Evolutionary conservation across 305 asterid genomes (phyloP).

Genomic region (Salvia sclarea): DNA sequence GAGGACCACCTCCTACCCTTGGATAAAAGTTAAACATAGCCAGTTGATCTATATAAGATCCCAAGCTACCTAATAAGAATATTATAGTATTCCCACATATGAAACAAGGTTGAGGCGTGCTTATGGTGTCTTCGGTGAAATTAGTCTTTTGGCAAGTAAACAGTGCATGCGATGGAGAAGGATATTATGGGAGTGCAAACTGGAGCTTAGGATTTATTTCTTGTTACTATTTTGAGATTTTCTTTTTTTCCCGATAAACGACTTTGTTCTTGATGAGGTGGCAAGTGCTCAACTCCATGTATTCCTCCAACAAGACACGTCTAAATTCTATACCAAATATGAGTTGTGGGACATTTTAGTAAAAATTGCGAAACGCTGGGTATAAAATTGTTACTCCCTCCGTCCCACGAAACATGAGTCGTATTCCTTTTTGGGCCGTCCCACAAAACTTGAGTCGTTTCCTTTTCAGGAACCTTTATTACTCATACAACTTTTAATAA

Average conservation of each 20-base stretch:
- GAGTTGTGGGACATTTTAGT: not conserved
- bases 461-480: too few species aligned
- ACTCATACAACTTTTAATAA: too few species aligned
- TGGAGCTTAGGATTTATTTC: not conserved
- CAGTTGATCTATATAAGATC: not conserved
- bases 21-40: not conserved
- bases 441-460: too few species aligned
- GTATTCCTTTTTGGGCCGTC: too few species aligned
- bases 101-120: not conserved
- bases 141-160: not conserved
- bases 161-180: not conserved
- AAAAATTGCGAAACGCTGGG: not conserved
- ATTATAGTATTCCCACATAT: not conserved
- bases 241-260: not conserved
- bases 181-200: not conserved
- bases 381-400: not conserved
- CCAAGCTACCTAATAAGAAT: not conserved
- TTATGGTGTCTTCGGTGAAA: too few species aligned
- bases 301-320: not conserved
- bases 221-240: too few species aligned
- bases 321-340: not conserved
- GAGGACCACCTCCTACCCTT: not conserved
- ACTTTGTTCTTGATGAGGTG: not conserved
- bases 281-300: not conserved
- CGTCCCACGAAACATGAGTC: too few species aligned